Conservation (phyloP, 202 grass and related monocot species). For the Saccharum hybrid region DNA sequence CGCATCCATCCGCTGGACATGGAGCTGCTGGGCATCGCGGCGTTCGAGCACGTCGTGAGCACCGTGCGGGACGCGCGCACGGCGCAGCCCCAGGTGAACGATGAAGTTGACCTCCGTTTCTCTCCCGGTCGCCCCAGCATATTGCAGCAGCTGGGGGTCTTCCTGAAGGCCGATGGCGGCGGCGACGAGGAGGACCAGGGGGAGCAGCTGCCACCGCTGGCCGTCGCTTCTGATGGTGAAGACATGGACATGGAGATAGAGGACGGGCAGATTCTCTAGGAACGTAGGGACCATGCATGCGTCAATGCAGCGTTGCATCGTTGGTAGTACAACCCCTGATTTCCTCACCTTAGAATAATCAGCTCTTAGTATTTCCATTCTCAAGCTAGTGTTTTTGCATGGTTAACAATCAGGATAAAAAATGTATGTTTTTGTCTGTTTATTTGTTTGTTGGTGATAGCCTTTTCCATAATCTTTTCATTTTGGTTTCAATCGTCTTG, state of each 20-base stretch:
- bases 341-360: not conserved
- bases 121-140: not conserved
- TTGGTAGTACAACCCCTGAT: not conserved
- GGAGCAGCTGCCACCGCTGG: not conserved
- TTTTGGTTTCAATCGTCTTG: not conserved
- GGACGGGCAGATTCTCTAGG: slow-evolving; percentile 47
- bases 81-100: not conserved
- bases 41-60: slow-evolving; percentile 47
- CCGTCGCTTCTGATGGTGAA: not conserved
- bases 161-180: slow-evolving; percentile 1
- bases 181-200: not conserved
- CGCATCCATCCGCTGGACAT: slow-evolving; percentile 40
- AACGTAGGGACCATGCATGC: slow-evolving; percentile 20
- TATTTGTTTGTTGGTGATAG: not conserved
- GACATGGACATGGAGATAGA: slow-evolving; percentile 32
- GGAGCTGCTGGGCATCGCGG: slow-evolving; percentile 38
- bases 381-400: not conserved
- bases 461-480: not conserved
- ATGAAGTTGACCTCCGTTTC: not conserved
- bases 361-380: not conserved
- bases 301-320: not conserved
- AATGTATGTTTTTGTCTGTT: not conserved
- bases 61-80: not conserved
- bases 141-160: slow-evolving; percentile 51
- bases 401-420: not conserved